Conservation (phyloP, 768 basidiomycete species). For the Multifurca ochricompacta region DNA sequence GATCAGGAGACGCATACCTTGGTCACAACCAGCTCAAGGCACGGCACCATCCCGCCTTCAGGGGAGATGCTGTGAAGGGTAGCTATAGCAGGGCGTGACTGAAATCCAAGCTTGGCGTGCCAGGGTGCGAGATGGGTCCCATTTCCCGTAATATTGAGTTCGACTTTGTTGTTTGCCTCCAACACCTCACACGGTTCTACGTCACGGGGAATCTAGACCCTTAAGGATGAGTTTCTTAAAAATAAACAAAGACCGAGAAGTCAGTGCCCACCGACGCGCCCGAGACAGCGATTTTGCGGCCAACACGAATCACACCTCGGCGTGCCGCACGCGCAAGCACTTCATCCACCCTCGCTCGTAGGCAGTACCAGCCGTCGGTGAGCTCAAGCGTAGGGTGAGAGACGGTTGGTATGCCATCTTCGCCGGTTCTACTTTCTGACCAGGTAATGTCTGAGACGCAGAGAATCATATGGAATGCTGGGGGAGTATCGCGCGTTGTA, state of each 20-base stretch:
- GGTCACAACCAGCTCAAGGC: constrained; percentile 65
- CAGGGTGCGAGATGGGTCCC: constrained; percentile 81
- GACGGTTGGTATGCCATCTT: constrained; percentile 32
- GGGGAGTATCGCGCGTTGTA: constrained; percentile 73
- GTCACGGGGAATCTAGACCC: constrained; percentile 5
- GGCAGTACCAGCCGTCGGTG: constrained; percentile 96
- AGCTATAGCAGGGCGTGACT: constrained; percentile 54
- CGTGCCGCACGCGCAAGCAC: constrained; percentile 63
- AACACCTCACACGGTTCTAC: constrained; percentile 79
- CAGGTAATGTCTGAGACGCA: constrained; percentile 70
- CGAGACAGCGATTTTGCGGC: constrained; percentile 74
- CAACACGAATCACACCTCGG: constrained; percentile 59
- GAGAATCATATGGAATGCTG: constrained; percentile 75
- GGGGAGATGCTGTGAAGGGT: constrained; percentile 70
- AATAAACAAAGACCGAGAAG: constrained; percentile 32
- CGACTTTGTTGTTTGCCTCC: constrained; percentile 64
- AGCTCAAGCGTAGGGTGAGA: constrained; percentile 66
- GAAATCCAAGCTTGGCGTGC: constrained; percentile 84
- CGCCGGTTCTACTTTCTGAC: constrained; percentile 33
- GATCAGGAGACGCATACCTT: constrained; percentile 38
- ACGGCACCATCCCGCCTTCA: constrained; percentile 72
- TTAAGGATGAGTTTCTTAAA: constrained; percentile 45
- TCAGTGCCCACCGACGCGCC: constrained; percentile 57
- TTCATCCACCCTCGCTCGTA: constrained; percentile 69
- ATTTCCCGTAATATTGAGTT: constrained; percentile 71